Percentiles rank a stretch among this genome's conserved stretches.
phyloP scores from a whole-genome alignment of 164 flowering plant genomes.

The Chimonanthus salicifolius region DNA sequence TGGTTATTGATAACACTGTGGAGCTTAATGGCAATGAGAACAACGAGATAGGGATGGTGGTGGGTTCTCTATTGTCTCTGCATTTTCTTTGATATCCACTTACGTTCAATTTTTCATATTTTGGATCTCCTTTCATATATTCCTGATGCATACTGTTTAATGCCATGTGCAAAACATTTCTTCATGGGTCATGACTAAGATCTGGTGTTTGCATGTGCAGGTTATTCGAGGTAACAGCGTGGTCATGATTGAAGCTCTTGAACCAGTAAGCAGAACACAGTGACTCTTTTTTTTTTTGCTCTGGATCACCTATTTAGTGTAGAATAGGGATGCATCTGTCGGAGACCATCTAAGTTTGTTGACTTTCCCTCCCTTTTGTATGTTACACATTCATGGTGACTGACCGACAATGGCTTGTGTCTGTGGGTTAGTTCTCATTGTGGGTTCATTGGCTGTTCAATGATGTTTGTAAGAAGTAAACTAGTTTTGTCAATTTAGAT shows the following conservation, averaged over 20 bases:
- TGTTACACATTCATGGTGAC: no score
- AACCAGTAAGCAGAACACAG: slow-evolving; percentile 30
- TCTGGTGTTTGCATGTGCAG: slow-evolving; percentile 13
- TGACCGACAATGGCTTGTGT: no score
- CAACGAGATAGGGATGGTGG: slow-evolving; percentile 83
- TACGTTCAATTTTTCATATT: neutral
- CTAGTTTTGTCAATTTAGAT: no score
- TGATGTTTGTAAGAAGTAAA: no score
- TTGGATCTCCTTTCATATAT: neutral
- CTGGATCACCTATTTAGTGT: no score
- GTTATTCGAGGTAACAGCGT: slow-evolving; percentile 45
- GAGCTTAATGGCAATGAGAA: slow-evolving; percentile 62
- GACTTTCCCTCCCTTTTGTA: no score
- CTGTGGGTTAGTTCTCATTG: no score
- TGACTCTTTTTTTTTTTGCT: neutral
- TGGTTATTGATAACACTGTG: slow-evolving; percentile 70
- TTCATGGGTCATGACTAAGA: neutral
- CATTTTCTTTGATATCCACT: neutral
- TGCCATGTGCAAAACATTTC: no score
- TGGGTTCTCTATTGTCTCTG: slow-evolving; percentile 5
- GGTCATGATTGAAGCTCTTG: slow-evolving; percentile 46
- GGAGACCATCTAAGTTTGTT: no score
- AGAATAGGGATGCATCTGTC: no score
- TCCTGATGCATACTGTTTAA: no score
- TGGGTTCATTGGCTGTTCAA: no score